Percentiles rank a stretch among this genome's conserved stretches.
phyloP scores from a whole-genome alignment of 148 eudicot genomes.

The Linanthus parryae region DNA sequence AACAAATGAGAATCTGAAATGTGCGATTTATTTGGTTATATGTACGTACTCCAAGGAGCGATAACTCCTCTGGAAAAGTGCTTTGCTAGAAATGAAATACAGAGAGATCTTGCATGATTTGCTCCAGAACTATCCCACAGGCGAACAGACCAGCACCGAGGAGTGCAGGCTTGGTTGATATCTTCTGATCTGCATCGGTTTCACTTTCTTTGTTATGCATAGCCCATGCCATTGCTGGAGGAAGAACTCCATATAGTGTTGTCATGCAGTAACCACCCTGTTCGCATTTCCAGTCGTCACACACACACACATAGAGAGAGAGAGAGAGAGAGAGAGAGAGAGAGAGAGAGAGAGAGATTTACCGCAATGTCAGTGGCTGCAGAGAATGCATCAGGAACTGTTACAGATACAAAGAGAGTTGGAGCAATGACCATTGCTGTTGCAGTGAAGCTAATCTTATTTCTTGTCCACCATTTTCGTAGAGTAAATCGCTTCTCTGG shows the following conservation, averaged over 20 bases:
- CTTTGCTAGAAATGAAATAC: slow-evolving; percentile 19
- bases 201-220: slow-evolving; percentile 18
- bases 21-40: too few species aligned
- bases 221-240: slow-evolving; percentile 71
- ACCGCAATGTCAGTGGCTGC: slow-evolving; percentile 64
- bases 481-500: slow-evolving; percentile 5
- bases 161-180: slow-evolving; percentile 31
- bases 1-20: too few species aligned
- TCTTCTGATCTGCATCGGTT: slow-evolving; percentile 9
- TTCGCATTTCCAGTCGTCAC: background rate
- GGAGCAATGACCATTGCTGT: slow-evolving; percentile 47
- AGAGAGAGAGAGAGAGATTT: slow-evolving; percentile 5
- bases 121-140: slow-evolving; percentile 37
- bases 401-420: slow-evolving; percentile 35
- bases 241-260: slow-evolving; percentile 54
- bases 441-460: slow-evolving; percentile 27
- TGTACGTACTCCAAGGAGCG: too few species aligned
- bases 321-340: too few species aligned
- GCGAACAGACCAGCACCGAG: slow-evolving; percentile 45
- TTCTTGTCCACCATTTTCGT: slow-evolving; percentile 33
- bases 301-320: too few species aligned
- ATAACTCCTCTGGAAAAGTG: too few species aligned
- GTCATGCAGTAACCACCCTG: slow-evolving; percentile 77
- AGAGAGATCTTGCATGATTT: slow-evolving; percentile 43
- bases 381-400: slow-evolving; percentile 50